Evolutionary conservation across 495 filamentous ascomycete genomes (phyloP), one percentile per base, ranked within the genome.

Genomic region (Durotheca rogersii): DNA sequence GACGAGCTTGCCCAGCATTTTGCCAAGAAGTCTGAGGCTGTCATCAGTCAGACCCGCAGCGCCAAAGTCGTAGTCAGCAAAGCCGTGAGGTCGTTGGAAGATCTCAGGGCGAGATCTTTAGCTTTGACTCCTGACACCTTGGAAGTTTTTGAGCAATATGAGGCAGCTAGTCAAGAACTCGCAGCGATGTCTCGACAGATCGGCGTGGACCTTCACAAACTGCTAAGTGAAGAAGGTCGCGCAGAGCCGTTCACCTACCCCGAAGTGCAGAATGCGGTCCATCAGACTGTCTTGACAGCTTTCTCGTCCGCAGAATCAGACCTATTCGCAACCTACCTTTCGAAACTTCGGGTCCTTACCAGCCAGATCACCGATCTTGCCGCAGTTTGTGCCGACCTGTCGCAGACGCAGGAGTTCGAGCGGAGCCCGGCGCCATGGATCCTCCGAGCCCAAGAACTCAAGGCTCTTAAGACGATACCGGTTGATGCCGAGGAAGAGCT

Each of bases 21-120:
- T 32, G 55, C 79, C n/a, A 81, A 78, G 54, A 86, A 86, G 62
- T 72, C 84, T 11, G 90, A 96, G 25, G 67, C 73, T 6, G 80
- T 93, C 15, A 75, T 91, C 50, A 79, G 77, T 23, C 84, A 88
- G 56, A 85, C 86, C 4, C 82, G 92, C 41, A 90, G 86, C 61
- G 79, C 85, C 25, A 96, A 95, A 69, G 88, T 96, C 15, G 77
- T 94, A 17, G 83, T 85, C 53, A 77, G 80, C 39, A 97, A 97
- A 67, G 82, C 88, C 4, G 75, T 86, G 11, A 79, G 86, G 25
- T 78, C 88, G 23, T 69, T 96, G 3, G 83, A 90, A 32, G 90
- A 96, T 40, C 74, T 95, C 31, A 85, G 83, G 54, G 75, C 81
- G 0, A 73, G 92, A 32, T 92, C 87, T 3, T 72, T 97, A 19